A percentile compares a stretch with the other conserved stretches of the same genome.
phyloP scores from a whole-genome alignment of 208 protist species.

The Leishmania tarentolae region DNA sequence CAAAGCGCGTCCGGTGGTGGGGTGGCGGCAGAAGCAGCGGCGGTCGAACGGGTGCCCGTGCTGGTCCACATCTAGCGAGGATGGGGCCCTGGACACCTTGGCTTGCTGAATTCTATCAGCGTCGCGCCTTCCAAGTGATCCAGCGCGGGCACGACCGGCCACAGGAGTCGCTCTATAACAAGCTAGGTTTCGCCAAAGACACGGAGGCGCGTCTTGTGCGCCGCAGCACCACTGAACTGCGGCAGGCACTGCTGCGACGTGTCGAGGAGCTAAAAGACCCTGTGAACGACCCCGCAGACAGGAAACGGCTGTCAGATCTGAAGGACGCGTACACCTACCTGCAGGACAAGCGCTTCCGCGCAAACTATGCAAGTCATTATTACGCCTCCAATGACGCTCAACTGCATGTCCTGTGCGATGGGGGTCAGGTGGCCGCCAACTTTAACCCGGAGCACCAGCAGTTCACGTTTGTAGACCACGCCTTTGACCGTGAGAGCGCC shows the following conservation, averaged over 20 bases:
- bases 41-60: neutral
- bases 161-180: slow-evolving; percentile 59
- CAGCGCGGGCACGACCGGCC: slow-evolving; percentile 74
- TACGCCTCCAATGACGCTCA: slow-evolving; percentile 78
- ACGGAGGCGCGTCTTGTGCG: slow-evolving; percentile 52
- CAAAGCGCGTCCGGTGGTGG: neutral
- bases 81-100: neutral
- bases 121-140: slow-evolving; percentile 44
- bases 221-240: slow-evolving; percentile 66
- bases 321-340: slow-evolving; percentile 66
- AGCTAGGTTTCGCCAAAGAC: slow-evolving; percentile 72
- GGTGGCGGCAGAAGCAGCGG: neutral
- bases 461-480: slow-evolving; percentile 75
- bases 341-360: slow-evolving; percentile 51
- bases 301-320: slow-evolving; percentile 47
- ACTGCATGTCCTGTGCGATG: slow-evolving; percentile 77
- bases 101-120: neutral
- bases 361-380: slow-evolving; percentile 64
- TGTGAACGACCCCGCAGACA: slow-evolving; percentile 42
- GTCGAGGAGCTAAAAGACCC: slow-evolving; percentile 71
- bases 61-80: neutral
- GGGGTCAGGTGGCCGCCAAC: slow-evolving; percentile 73
- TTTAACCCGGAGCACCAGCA: slow-evolving; percentile 81
- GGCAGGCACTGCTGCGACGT: slow-evolving; percentile 62
- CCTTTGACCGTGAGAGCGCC: slow-evolving; percentile 28